Evolutionary conservation across 2,329 filamentous ascomycete species (phyloP).

Genomic region (Diaporthe vexans): DNA sequence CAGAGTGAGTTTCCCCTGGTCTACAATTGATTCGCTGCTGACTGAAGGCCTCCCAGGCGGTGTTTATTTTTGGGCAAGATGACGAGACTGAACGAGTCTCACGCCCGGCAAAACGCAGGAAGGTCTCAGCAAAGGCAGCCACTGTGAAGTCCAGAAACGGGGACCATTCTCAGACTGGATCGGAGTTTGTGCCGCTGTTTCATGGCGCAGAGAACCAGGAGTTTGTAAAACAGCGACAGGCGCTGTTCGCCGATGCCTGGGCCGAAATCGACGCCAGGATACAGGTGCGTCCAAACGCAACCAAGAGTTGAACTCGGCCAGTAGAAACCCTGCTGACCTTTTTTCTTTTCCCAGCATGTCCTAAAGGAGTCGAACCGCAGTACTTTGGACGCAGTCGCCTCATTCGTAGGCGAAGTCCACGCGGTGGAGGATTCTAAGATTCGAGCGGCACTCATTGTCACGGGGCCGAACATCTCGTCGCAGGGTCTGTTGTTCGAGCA

Average conservation of each 20-base stretch:
- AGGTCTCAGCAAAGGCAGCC: conserved; percentile 58
- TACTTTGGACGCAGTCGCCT: conserved; percentile 70
- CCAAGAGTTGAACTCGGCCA: not conserved
- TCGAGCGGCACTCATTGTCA: conserved; percentile 80
- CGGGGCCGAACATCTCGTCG: conserved; percentile 83
- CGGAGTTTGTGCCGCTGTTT: conserved; percentile 66
- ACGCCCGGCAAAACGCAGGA: conserved; percentile 71
- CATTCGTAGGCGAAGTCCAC: conserved; percentile 63
- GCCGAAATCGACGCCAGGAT: conserved; percentile 73
- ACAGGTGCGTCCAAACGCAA: conserved; percentile 57
- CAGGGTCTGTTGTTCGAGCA: conserved; percentile 82
- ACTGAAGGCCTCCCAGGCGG: conserved; percentile 60
- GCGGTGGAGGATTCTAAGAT: conserved; percentile 61
- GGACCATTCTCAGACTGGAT: conserved; percentile 41
- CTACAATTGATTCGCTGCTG: not conserved
- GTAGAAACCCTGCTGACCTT: not conserved
- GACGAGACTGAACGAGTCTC: conserved; percentile 50
- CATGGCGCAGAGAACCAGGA: conserved; percentile 66
- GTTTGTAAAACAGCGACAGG: conserved; percentile 66
- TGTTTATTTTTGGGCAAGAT: conserved; percentile 73
- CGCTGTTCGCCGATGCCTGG: conserved; percentile 76
- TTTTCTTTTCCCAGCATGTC: conserved; percentile 61
- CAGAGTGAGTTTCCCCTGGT: conserved; percentile 51
- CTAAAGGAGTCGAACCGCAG: conserved; percentile 72
- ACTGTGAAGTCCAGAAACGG: conserved; percentile 36